Conservation (phyloP, 2,329 filamentous ascomycete genomes). For the Sclerotinia spermophila region DNA sequence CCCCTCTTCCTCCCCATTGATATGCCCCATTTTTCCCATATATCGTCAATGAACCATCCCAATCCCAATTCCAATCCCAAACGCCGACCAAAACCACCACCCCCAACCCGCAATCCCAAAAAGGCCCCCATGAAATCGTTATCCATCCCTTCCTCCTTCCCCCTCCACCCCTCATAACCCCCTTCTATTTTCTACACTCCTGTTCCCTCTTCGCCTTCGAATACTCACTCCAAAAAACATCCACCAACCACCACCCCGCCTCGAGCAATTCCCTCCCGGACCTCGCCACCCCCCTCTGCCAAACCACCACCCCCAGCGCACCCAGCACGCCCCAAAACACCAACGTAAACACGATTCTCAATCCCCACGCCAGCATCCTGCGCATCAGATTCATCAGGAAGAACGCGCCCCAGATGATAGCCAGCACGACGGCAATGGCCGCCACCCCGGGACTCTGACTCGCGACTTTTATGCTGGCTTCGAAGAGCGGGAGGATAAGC, state of each 20-base stretch:
- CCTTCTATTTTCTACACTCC: too few species aligned
- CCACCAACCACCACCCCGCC: slow-evolving; percentile 48
- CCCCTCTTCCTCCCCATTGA: slow-evolving; percentile 13
- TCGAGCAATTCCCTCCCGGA: slow-evolving; percentile 57
- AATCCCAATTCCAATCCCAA: not conserved
- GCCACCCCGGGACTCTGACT: slow-evolving; percentile 30
- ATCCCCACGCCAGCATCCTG: slow-evolving; percentile 72
- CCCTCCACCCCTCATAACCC: slow-evolving; percentile 32
- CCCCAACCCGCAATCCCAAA: slow-evolving; percentile 14
- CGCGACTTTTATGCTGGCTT: not conserved
- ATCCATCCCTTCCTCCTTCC: slow-evolving; percentile 24
- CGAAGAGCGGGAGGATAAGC: slow-evolving; percentile 24
- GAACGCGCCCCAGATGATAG: slow-evolving; percentile 53
- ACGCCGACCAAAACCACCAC: not conserved
- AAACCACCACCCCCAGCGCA: slow-evolving; percentile 53
- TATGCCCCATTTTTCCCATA: slow-evolving; percentile 1
- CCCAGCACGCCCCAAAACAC: slow-evolving; percentile 61
- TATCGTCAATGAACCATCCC: too few species aligned
- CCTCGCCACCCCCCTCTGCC: slow-evolving; percentile 62
- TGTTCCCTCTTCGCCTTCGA: slow-evolving; percentile 46
- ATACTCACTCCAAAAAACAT: slow-evolving; percentile 57
- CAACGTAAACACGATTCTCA: slow-evolving; percentile 60
- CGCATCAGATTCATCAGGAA: slow-evolving; percentile 67
- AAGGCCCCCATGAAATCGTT: not conserved
- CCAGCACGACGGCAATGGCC: slow-evolving; percentile 36